Evolutionary conservation across 177 flowering plant species (phyloP), one percentile per base, ranked within the genome.

Genomic region (Tripterygium wilfordii): DNA sequence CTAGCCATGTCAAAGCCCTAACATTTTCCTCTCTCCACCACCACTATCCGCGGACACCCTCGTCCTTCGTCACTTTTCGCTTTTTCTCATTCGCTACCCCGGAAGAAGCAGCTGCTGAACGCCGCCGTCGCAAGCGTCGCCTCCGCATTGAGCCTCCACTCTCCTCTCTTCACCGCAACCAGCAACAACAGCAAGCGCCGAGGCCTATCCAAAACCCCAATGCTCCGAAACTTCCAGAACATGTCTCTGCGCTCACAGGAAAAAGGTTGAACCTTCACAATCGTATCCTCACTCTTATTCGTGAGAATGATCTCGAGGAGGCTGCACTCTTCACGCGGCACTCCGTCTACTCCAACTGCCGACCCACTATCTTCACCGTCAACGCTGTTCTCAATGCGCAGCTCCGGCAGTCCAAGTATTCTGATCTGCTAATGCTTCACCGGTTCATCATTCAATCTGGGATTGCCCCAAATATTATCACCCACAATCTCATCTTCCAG

Each of bases 101-200:
- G 0, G 96, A 88, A 52, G 98, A 88, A 40, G 96, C 96, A 20
- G 94, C 96, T 4, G 95, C 97, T 9, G 96, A 82, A 36, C 87
- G 95, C 23, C 88, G 97, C 53, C 84, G 83, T 14, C 85, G 97
- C 30, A 88, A 86, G 59, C 94, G 95, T 49, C 91, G 84, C 28
- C 89, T 75, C 54, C 97, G 96, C 38, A 77, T 84, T 60, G 95
- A 86, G 48, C 96, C 96, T 2, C 97, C 96, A 0, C 76, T 73
- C 30, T 64, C 71, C 60, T 62, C 87, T 37, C 80, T 76, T 31
- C 16, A 57, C 70, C 88, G 90, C 53, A 66, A 53, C 46, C 57
- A 62, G 2, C 72, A 71, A 19, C 74, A 66, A 24, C 68, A 49
- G 14, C 57, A 65, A 32, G 42, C 53, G 30, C 63, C 35, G 43